Percentiles rank a stretch among this genome's conserved stretches.
These are phyloP conservation scores for Plasmodium falciparum DNA, from an alignment of 169 alveolate genomes.

Conservation along the genomic window DNA sequence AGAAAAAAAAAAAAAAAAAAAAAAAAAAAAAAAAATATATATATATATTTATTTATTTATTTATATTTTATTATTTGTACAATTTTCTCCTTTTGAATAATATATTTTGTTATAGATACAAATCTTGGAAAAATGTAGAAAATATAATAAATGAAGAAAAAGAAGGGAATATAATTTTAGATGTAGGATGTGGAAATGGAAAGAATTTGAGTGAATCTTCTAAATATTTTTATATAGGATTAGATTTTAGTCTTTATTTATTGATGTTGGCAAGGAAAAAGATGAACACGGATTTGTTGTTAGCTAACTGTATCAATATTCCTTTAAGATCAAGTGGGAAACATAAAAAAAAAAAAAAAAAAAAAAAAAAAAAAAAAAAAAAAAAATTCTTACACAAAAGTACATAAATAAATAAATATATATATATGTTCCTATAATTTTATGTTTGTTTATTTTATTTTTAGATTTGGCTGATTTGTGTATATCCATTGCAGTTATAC, in stretches of 20 bases:
- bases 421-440: background rate
- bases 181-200: slow-evolving; percentile 99
- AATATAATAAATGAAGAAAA: slow-evolving; percentile 89
- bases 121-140: slow-evolving; percentile 97
- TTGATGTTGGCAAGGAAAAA: slow-evolving; percentile 86
- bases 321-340: slow-evolving; percentile 37
- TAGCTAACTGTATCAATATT: slow-evolving; percentile 45
- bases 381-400: too few species aligned
- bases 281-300: slow-evolving; percentile 68
- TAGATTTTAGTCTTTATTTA: slow-evolving; percentile 91
- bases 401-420: background rate
- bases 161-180: slow-evolving; percentile 91
- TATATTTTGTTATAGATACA: slow-evolving; percentile 86
- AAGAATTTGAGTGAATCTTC: slow-evolving; percentile 90
- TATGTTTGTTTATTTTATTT: slow-evolving; percentile 31
- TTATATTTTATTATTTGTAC: slow-evolving; percentile 6
- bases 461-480: slow-evolving; percentile 91
- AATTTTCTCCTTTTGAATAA: slow-evolving; percentile 67
- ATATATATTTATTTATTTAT: background rate
- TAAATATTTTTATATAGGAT: slow-evolving; percentile 88
- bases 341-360: too few species aligned
- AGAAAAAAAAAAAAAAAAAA: too few species aligned
- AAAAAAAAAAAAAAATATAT: background rate
- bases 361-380: too few species aligned
- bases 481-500: slow-evolving; percentile 95